A percentile compares a stretch with the other conserved stretches of the same genome.
Evolutionary conservation across 2,329 filamentous ascomycete genomes (phyloP).

Genomic region (Microdochium nivale): DNA sequence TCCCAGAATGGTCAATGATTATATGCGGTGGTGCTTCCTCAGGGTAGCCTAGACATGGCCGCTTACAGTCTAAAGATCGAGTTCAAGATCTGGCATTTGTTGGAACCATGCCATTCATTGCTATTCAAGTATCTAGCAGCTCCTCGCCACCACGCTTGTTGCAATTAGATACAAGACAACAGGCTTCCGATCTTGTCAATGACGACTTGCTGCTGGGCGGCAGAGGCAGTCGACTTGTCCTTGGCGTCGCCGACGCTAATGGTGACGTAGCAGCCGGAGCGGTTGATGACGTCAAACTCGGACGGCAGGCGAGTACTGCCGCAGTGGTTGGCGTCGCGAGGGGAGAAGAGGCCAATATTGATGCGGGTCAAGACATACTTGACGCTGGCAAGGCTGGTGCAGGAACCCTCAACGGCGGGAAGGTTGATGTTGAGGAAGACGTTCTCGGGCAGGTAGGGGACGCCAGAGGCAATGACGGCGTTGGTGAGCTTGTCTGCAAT

Average conservation of each 20-base stretch:
- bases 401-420: slow-evolving; percentile 40
- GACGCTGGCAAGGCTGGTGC: slow-evolving; percentile 44
- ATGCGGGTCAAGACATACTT: slow-evolving; percentile 57
- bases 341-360: slow-evolving; percentile 42
- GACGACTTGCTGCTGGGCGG: slow-evolving; percentile 40
- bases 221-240: slow-evolving; percentile 51
- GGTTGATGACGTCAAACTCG: slow-evolving; percentile 43
- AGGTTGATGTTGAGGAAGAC: slow-evolving; percentile 66
- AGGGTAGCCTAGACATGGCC: too few species aligned
- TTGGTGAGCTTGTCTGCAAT: slow-evolving; percentile 51
- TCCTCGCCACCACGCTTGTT: background rate
- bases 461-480: slow-evolving; percentile 43
- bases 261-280: slow-evolving; percentile 49
- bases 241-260: slow-evolving; percentile 53
- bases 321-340: slow-evolving; percentile 49
- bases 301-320: slow-evolving; percentile 45
- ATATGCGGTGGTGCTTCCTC: too few species aligned
- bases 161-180: slow-evolving; percentile 26
- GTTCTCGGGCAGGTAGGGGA: slow-evolving; percentile 52
- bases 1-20: too few species aligned
- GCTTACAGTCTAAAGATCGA: too few species aligned
- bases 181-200: slow-evolving; percentile 38
- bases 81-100: too few species aligned
- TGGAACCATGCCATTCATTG: too few species aligned
- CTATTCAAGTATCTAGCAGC: background rate